Evolutionary conservation across 2,329 filamentous ascomycete genomes (phyloP).

Genomic region (Colletotrichum cordylinicola): DNA sequence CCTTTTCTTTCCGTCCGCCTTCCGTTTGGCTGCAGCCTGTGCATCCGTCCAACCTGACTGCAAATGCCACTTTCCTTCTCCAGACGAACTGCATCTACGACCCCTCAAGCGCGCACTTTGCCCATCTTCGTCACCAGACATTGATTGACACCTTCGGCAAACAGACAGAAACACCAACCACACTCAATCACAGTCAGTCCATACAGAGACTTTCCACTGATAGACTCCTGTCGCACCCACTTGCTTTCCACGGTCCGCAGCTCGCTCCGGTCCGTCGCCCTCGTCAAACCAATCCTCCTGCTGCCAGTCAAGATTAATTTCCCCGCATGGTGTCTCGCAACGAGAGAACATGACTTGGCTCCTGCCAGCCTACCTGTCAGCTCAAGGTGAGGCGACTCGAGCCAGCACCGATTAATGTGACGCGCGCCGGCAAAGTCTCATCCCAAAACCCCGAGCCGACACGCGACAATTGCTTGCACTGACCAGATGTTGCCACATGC

Average conservation of each 20-base stretch:
- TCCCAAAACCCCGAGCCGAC: background rate
- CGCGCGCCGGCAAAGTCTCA: background rate
- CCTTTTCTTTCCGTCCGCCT: background rate
- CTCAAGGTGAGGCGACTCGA: background rate
- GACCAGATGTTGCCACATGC: conserved; percentile 1
- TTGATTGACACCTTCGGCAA: background rate
- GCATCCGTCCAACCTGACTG: background rate
- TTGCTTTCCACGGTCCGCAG: background rate
- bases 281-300: background rate
- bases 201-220: background rate
- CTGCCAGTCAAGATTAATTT: background rate
- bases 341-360: background rate
- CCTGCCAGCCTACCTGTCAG: background rate
- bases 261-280: background rate
- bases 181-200: background rate
- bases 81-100: conserved; percentile 2
- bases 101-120: background rate
- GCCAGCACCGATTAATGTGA: background rate
- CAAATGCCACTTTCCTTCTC: background rate
- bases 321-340: background rate
- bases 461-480: background rate
- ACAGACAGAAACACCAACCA: background rate
- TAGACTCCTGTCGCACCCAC: background rate
- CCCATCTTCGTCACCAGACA: background rate
- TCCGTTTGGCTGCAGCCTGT: background rate